phyloP scores from a whole-genome alignment of 495 filamentous ascomycete genomes.

The Zalerion maritima region DNA sequence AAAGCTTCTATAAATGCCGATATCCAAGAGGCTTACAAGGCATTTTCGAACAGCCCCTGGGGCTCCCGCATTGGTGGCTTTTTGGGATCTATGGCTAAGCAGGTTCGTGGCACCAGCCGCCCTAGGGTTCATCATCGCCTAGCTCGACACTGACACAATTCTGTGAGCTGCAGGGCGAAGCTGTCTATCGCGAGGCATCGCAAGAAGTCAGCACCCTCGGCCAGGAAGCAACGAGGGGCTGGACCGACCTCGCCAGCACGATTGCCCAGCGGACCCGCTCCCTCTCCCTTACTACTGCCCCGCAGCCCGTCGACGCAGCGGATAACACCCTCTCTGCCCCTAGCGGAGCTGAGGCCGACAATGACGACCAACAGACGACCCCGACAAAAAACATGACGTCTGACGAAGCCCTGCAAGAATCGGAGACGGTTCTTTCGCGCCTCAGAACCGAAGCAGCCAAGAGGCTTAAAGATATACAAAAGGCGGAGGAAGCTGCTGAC shows the following conservation, averaged over 20 bases:
- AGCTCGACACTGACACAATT: neutral
- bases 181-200: conserved; percentile 67
- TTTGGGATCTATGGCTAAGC: conserved; percentile 78
- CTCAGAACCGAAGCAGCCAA: conserved; percentile 71
- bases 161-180: conserved; percentile 47
- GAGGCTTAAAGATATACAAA: conserved; percentile 79
- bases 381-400: conserved; percentile 27
- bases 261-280: conserved; percentile 58
- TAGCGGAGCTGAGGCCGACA: conserved; percentile 14
- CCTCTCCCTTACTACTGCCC: conserved; percentile 45
- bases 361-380: conserved; percentile 23
- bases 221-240: conserved; percentile 70
- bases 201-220: conserved; percentile 68
- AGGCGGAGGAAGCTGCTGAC: conserved; percentile 93
- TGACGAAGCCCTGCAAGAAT: conserved; percentile 43
- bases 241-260: conserved; percentile 53
- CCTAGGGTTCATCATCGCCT: conserved; percentile 1
- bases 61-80: conserved; percentile 76
- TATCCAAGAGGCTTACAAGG: conserved; percentile 87
- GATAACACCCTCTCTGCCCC: conserved; percentile 7
- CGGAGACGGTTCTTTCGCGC: conserved; percentile 67
- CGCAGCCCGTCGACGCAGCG: conserved; percentile 6
- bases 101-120: conserved; percentile 30
- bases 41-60: conserved; percentile 83
- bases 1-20: conserved; percentile 64